phyloP scores from a whole-genome alignment of 805 yeast genomes.

The Suhomyces sp. region DNA sequence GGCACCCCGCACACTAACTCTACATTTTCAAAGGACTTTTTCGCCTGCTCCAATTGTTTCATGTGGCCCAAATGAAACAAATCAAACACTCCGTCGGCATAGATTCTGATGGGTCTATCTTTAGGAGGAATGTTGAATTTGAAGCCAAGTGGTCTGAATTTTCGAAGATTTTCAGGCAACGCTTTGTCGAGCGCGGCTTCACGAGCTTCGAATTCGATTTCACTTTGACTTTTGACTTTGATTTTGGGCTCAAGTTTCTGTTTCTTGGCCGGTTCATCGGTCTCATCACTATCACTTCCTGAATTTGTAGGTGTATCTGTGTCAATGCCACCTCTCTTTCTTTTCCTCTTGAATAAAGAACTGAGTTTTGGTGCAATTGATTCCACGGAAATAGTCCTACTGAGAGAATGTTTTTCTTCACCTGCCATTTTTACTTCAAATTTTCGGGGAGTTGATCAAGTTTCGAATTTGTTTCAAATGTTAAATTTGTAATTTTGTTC shows the following conservation, averaged over 20 bases:
- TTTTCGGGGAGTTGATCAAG: too few species aligned
- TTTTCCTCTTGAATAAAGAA: constrained; percentile 26
- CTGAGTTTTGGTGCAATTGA: constrained; percentile 36
- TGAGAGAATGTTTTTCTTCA: constrained; percentile 12
- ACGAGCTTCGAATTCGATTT: constrained; percentile 35
- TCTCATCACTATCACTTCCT: constrained; percentile 15
- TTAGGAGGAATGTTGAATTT: constrained; percentile 77
- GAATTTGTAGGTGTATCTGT: constrained; percentile 14
- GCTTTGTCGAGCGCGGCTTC: constrained; percentile 63
- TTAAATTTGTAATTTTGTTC: too few species aligned
- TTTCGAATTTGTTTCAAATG: too few species aligned
- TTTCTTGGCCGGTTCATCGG: constrained; percentile 13
- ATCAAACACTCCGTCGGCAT: constrained; percentile 98
- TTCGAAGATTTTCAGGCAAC: constrained; percentile 67
- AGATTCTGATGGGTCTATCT: constrained; percentile 86
- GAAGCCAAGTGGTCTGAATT: constrained; percentile 78
- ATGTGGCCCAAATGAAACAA: constrained; percentile 95
- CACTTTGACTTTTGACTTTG: constrained; percentile 23
- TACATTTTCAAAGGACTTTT: constrained; percentile 83
- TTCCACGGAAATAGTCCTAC: constrained; percentile 40
- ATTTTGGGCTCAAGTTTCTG: constrained; percentile 14
- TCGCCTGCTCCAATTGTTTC: constrained; percentile 96
- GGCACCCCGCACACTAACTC: constrained; percentile 89
- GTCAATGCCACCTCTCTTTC: constrained; percentile 9
- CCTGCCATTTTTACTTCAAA: background rate